Evolutionary conservation across 1,284 basidiomycete species (phyloP).

Genomic region (Trichosporon coremiiforme): DNA sequence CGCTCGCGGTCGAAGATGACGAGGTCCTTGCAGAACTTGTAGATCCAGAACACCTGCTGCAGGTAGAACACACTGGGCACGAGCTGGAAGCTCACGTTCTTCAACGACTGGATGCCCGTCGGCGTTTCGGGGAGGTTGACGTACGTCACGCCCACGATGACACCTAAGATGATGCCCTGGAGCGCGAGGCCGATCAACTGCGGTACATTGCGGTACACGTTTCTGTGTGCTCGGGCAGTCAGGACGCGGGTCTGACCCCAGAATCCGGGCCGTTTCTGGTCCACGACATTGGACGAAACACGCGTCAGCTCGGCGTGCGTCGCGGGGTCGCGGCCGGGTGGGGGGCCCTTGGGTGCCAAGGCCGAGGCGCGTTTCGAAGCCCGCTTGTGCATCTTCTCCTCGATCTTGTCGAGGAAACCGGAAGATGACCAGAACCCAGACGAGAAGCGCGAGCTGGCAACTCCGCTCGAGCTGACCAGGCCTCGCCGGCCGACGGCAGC

Average conservation of each 20-base stretch:
- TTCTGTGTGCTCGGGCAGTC: constrained; percentile 48
- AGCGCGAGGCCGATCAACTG: constrained; percentile 47
- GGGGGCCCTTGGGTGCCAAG: background rate
- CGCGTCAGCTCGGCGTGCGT: constrained; percentile 24
- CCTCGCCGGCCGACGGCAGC: constrained; percentile 6
- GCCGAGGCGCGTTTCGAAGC: background rate
- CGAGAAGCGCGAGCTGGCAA: constrained; percentile 12
- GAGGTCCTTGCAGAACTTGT: constrained; percentile 56
- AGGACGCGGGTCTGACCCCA: constrained; percentile 51
- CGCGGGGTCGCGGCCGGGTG: background rate
- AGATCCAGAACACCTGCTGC: constrained; percentile 54
- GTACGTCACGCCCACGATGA: constrained; percentile 43
- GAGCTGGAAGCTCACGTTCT: constrained; percentile 53
- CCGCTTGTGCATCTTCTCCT: constrained; percentile 8
- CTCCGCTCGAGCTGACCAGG: background rate
- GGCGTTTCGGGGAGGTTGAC: constrained; percentile 50
- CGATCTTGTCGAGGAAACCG: constrained; percentile 13
- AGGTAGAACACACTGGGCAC: constrained; percentile 54
- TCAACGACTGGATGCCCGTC: constrained; percentile 57
- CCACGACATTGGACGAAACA: background rate
- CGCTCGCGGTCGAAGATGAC: constrained; percentile 61
- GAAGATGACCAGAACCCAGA: background rate
- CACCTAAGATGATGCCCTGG: constrained; percentile 51
- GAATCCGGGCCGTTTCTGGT: constrained; percentile 44
- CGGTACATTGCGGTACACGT: constrained; percentile 54